Percentiles rank a stretch among this genome's conserved stretches.
Evolutionary conservation across 73 alveolate genomes (phyloP).

Genomic region (Breviolum minutum): DNA sequence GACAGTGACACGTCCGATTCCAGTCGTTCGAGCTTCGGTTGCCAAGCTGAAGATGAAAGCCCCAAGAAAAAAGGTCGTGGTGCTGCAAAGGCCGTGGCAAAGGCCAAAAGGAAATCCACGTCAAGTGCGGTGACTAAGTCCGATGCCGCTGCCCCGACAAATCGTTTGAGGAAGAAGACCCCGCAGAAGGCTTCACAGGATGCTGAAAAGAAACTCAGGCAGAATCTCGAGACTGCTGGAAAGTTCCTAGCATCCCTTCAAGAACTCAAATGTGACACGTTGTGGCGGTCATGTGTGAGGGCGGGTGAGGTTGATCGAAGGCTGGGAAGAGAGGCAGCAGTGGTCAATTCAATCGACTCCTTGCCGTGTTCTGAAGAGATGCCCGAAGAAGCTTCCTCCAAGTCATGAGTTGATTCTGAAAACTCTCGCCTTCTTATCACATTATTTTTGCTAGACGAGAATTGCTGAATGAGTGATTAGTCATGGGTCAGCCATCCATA

Average conservation of each 20-base stretch:
- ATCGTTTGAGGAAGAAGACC: not conserved
- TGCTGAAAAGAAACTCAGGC: not conserved
- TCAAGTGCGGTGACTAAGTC: not conserved
- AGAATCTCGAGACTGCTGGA: not conserved
- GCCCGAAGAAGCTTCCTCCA: not conserved
- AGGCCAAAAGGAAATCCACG: not conserved
- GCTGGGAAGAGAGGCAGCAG: not conserved
- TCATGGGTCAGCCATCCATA: too few species aligned
- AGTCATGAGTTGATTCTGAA: not conserved
- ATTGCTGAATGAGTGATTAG: too few species aligned
- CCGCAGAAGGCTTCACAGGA: not conserved
- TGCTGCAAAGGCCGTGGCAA: not conserved
- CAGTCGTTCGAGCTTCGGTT: not conserved
- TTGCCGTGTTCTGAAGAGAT: not conserved
- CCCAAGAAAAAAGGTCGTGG: not conserved
- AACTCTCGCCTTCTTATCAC: not conserved
- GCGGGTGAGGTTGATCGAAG: not conserved
- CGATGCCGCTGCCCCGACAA: not conserved
- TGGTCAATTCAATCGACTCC: not conserved
- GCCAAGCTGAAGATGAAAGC: not conserved
- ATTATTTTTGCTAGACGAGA: too few species aligned
- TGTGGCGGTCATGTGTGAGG: not conserved
- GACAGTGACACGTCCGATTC: not conserved
- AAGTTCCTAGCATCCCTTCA: not conserved
- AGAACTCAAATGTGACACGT: not conserved